Percentiles rank a stretch among this genome's conserved stretches.
These are phyloP conservation scores for Gentiana macrophylla DNA, from an alignment of 257 asterid genomes.

Conservation along the genomic window DNA sequence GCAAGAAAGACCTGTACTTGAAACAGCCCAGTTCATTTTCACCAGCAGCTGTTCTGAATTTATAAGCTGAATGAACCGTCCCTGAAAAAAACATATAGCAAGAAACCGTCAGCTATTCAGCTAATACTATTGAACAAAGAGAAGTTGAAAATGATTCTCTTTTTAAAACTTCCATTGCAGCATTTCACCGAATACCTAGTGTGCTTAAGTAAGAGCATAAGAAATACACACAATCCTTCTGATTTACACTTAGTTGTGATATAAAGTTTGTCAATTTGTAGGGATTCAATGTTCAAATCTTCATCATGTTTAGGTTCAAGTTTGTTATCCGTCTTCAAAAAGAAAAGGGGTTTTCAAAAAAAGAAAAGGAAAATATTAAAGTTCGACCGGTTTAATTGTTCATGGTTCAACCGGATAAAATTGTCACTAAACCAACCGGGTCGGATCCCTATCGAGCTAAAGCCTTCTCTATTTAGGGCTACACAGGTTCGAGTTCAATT, in stretches of 20 bases:
- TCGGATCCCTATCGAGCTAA: too few relatives aligned
- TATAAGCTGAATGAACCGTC: constrained; percentile 1
- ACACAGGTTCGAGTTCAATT: not conserved
- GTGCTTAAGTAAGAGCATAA: not conserved
- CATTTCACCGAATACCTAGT: constrained; percentile 1
- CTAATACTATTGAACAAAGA: not conserved
- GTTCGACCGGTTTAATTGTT: too few relatives aligned
- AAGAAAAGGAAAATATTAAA: too few relatives aligned
- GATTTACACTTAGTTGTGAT: too few relatives aligned
- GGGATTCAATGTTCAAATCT: too few relatives aligned
- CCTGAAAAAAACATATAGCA: constrained; percentile 3
- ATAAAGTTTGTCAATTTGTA: too few relatives aligned
- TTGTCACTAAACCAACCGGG: too few relatives aligned
- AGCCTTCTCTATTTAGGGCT: not conserved
- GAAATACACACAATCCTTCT: not conserved
- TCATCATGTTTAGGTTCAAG: too few relatives aligned
- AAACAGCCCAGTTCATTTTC: constrained; percentile 12
- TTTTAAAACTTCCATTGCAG: not conserved
- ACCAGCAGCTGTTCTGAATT: not conserved
- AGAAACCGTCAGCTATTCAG: not conserved
- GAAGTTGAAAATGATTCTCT: not conserved
- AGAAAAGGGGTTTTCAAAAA: too few relatives aligned
- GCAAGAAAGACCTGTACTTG: constrained; percentile 1
- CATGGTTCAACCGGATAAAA: too few relatives aligned
- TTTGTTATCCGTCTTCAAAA: too few relatives aligned